A percentile compares a stretch with the other conserved stretches of the same genome.
Conservation (phyloP, 139 green algal species). For the Chlamydomonas sp. region DNA sequence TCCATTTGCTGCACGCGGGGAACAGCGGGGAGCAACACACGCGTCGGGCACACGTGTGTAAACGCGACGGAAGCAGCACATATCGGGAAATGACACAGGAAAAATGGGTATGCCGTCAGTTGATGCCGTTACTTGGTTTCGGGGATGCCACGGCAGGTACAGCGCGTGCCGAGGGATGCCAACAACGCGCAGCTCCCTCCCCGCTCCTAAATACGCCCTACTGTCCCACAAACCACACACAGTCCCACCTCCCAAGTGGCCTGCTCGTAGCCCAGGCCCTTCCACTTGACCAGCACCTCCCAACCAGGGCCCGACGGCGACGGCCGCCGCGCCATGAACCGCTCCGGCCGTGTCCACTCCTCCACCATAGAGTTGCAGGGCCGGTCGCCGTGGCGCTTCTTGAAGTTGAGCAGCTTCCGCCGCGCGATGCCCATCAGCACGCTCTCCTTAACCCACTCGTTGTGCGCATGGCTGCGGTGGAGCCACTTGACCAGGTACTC, state of each 20-base stretch:
- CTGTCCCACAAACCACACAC: neutral
- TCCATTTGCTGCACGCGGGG: slow-evolving; percentile 42
- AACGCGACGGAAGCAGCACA: too few species aligned
- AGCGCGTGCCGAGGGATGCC: too few species aligned
- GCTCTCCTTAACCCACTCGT: slow-evolving; percentile 82
- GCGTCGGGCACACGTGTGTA: neutral
- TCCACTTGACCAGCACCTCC: slow-evolving; percentile 93
- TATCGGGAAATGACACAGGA: too few species aligned
- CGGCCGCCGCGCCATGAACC: slow-evolving; percentile 75
- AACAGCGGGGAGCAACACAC: neutral
- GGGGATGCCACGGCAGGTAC: too few species aligned
- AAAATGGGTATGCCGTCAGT: too few species aligned
- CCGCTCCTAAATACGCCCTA: too few species aligned
- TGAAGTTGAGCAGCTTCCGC: slow-evolving; percentile 88
- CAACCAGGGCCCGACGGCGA: slow-evolving; percentile 78
- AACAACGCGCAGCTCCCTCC: too few species aligned
- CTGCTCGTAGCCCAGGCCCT: slow-evolving; percentile 78
- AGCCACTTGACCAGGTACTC: slow-evolving; percentile 92
- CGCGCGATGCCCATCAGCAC: slow-evolving; percentile 75
- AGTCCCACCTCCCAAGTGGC: slow-evolving; percentile 84
- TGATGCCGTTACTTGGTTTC: too few species aligned
- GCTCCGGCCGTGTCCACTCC: slow-evolving; percentile 70
- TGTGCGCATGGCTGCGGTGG: slow-evolving; percentile 76
- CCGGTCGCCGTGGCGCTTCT: slow-evolving; percentile 66
- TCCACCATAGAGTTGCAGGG: slow-evolving; percentile 46